Base-by-base conservation (phyloP, 1,284 basidiomycete species). In the Microbotryum violaceum region DNA sequence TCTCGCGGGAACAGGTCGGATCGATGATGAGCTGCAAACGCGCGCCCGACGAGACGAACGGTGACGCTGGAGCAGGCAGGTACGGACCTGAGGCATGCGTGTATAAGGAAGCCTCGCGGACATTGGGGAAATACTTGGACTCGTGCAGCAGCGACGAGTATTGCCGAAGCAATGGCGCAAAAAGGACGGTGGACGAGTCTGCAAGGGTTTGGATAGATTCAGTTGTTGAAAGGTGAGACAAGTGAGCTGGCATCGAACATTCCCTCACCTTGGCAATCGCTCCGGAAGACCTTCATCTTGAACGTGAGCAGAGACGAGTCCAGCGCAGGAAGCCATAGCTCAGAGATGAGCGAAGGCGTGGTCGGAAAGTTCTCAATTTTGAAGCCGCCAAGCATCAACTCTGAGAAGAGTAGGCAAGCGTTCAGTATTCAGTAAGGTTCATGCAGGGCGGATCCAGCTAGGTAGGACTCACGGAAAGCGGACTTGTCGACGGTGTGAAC, bases 71-170 rank as follows among this genome's bases (percentile, higher is more conserved):
- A 4, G 58, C 23, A 2, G 70, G 64, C 1, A 69, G 47, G 54
- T 64, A 74, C 5, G 72, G 72, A 10, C 69, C 66, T 0, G 54
- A 47, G 6, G 69, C 49, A 54, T 74, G 72, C 5, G 71, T 64
- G 58, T 71, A 69, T 18, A 73, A 51, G 3, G 61, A 60, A 1
- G 67, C 69, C 3, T 27, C 14, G 21, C 60, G 66, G 6, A 60
- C 58, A 48, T 69, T 69, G 6, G 72, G 70, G 54, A 70, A 70
- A 54, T 52, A 70, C 29, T 66, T 68, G 10, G 67, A 54, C 33
- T 74, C 72, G 61, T 67, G 63, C 1, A 64, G 10, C 5, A 50
- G 48, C 2, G 57, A 31, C 3, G 70, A 64, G 37, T 61, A 60
- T 12, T 70, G 66, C 0, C 66, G 58, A 18, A 74, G 59, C 12